phyloP scores from a whole-genome alignment of 129 eudicot genomes.

The Flaveria robusta region DNA sequence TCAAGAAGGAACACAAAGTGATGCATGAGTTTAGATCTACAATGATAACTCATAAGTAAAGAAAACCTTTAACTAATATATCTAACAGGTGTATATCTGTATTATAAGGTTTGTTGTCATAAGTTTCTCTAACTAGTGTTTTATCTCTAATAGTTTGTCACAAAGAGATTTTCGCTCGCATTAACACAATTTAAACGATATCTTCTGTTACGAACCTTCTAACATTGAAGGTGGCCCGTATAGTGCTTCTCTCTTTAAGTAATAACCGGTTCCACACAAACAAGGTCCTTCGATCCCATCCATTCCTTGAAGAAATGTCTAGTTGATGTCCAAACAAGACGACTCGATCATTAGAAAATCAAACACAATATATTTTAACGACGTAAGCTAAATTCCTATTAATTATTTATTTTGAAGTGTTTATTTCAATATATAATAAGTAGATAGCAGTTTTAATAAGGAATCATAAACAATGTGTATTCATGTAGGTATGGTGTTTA shows the following conservation, averaged over 20 bases:
- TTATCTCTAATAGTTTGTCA: no score
- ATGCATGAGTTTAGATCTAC: no score
- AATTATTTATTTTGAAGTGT: no score
- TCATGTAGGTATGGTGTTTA: constrained; percentile 22
- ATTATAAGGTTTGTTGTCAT: no score
- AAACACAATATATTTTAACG: no score
- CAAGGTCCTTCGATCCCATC: constrained; percentile 62
- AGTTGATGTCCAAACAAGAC: neutral
- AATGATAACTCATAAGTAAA: neutral
- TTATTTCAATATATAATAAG: no score
- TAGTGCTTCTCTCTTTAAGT: constrained; percentile 58
- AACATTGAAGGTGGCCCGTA: constrained; percentile 33
- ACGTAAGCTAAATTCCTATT: neutral
- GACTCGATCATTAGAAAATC: neutral
- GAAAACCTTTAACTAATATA: neutral
- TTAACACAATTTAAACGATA: constrained; percentile 16
- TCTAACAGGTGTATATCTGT: no score
- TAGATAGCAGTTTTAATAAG: constrained; percentile 34
- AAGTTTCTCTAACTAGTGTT: no score
- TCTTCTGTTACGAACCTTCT: constrained; percentile 21
- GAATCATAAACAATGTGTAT: constrained; percentile 24
- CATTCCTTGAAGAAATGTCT: constrained; percentile 47
- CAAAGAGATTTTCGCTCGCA: no score
- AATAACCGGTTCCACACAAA: constrained; percentile 62
- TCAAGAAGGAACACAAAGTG: neutral